Conservation (phyloP, 1,284 basidiomycete species). For the Moesziomyces parantarcticus region DNA sequence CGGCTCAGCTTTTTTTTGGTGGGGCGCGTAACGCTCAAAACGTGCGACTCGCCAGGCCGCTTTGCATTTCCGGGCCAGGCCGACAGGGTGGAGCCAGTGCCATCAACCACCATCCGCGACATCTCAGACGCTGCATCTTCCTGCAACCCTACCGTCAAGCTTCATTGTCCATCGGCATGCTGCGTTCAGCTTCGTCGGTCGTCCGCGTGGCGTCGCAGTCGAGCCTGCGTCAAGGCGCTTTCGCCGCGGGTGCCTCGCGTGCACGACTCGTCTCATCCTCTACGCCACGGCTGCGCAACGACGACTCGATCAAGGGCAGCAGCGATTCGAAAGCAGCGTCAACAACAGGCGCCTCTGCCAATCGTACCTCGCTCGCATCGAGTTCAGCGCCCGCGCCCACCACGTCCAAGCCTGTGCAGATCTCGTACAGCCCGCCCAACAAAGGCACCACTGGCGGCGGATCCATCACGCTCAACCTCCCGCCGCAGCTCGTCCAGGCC, state of each 20-base stretch:
- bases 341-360: conserved; percentile 6
- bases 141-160: not conserved
- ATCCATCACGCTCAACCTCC: conserved; percentile 46
- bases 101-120: no score
- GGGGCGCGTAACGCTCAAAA: not conserved
- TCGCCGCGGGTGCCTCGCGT: not conserved
- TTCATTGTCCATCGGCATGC: conserved; percentile 24
- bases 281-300: conserved; percentile 11
- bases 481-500: conserved; percentile 38
- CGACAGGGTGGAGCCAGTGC: no score
- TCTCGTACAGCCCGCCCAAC: conserved; percentile 39
- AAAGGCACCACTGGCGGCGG: conserved; percentile 30
- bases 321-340: not conserved
- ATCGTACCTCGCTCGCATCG: conserved; percentile 1
- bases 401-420: conserved; percentile 33
- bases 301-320: conserved; percentile 11
- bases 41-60: not conserved
- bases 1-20: not conserved
- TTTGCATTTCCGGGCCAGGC: no score
- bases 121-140: no score
- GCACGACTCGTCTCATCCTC: conserved; percentile 17
- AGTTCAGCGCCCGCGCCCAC: conserved; percentile 3
- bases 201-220: conserved; percentile 11
- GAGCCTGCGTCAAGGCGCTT: not conserved
- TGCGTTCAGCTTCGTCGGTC: conserved; percentile 21